phyloP scores from a whole-genome alignment of 2,329 filamentous ascomycete genomes.

The Ilyonectria destructans region DNA sequence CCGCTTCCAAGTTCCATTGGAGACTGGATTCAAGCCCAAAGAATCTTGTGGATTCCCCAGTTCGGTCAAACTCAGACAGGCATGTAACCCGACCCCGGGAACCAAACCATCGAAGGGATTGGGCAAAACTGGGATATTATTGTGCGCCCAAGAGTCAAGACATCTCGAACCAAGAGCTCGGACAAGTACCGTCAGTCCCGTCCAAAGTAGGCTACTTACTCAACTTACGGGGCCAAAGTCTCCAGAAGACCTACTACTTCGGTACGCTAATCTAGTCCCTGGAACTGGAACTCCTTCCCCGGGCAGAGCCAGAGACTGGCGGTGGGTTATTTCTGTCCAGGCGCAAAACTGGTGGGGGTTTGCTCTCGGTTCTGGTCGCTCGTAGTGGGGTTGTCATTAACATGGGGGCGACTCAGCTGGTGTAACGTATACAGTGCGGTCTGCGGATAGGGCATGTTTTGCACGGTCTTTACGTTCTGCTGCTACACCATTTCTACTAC shows the following conservation, averaged over 20 bases:
- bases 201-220: background rate
- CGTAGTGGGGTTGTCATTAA: conserved; percentile 23
- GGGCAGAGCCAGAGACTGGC: conserved; percentile 12
- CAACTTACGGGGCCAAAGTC: background rate
- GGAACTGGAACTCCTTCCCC: conserved; percentile 28
- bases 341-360: conserved; percentile 14
- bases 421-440: conserved; percentile 5
- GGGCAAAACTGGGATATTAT: background rate
- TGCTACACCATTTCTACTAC: background rate
- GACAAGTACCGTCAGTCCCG: background rate
- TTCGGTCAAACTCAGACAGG: background rate
- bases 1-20: background rate
- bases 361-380: conserved; percentile 16
- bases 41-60: background rate
- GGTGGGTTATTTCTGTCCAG: conserved; percentile 31
- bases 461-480: conserved; percentile 3
- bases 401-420: conserved; percentile 20
- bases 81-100: background rate
- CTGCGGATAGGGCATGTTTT: background rate
- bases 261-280: conserved; percentile 31
- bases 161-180: background rate
- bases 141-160: background rate
- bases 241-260: background rate
- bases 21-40: background rate
- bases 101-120: background rate